Base-by-base conservation (phyloP, 306 rosid genomes). In the Sphenostylis stenocarpa region DNA sequence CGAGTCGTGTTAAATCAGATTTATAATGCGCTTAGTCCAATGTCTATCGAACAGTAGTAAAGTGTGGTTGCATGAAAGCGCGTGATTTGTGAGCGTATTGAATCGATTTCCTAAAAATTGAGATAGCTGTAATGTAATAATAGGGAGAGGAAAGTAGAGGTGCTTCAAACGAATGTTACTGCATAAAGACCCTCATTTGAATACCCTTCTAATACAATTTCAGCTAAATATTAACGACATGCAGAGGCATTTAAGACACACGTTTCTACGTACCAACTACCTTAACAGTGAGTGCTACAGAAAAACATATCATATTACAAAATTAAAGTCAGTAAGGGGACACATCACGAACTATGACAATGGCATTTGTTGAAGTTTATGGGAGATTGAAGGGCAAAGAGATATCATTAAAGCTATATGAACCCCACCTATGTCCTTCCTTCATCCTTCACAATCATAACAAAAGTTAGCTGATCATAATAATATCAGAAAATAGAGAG, bases 361-460 rank as follows among this genome's bases (percentile, higher is more conserved):
- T 83, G 96, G 87, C 83, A 75, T 5, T 49, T 20, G 43, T 45
- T 56, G 87, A 2, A 75, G 24, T 78, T 82, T 43, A 31, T 14
- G 4, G 47, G 17, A 67, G 7, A 29, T 2, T 34, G 7, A 82
- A 76, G 89, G 97, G 90, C 71, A 82, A 75, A 45, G 23, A 44
- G 34, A 43, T 13, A 63, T 13, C 14, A 9, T 34, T 24, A 14
- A 26, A 36, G 0, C 81, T 90, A 93, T 90, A 94, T 67, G 24
- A 79, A 75, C 77, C 80, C 79, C 78, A 52, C 41, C 7, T 0
- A 20, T 63, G 44, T 7, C 28, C 45, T 36, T 36, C 39, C 64
- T 6, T 36, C 14, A 33, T 7, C 34, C 9, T 7, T 81, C 75
- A 76, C 67, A 49, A 10, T 31, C 36, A 80, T 36, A 8, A 6